These are phyloP conservation scores for Solanum microdontum DNA, from an alignment of 257 asterid species.

Conservation along the genomic window DNA sequence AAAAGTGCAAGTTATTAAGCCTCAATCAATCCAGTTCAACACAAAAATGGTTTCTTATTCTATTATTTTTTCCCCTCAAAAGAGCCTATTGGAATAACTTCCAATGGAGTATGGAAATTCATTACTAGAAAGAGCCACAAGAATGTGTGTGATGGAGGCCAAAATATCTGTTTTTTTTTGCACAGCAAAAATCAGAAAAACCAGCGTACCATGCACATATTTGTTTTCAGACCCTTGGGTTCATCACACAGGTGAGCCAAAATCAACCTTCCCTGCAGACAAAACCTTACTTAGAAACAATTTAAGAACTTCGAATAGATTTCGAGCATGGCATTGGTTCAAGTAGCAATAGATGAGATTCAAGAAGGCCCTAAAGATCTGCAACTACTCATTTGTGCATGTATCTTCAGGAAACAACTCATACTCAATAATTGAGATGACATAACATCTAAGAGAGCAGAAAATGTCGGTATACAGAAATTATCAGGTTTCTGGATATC, in stretches of 20 bases:
- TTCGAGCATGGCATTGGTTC: neutral
- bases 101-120: neutral
- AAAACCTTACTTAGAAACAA: slow-evolving; percentile 7
- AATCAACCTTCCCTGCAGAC: slow-evolving; percentile 87
- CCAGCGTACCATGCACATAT: slow-evolving; percentile 83
- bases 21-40: neutral
- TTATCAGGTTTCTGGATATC: neutral
- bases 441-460: neutral
- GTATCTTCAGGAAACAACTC: neutral
- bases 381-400: neutral
- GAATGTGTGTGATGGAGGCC: neutral
- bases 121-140: neutral
- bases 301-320: neutral
- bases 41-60: neutral
- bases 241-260: slow-evolving; percentile 89
- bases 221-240: slow-evolving; percentile 95
- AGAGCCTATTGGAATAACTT: neutral
- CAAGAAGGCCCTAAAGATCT: neutral
- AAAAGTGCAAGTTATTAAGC: neutral
- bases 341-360: neutral
- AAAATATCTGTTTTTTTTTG: neutral
- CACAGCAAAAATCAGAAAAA: neutral
- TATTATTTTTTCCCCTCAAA: neutral
- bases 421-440: neutral
- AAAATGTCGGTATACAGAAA: neutral